These are phyloP conservation scores for Monosporascus ibericus DNA, from an alignment of 2,329 filamentous ascomycete genomes.

Conservation along the genomic window DNA sequence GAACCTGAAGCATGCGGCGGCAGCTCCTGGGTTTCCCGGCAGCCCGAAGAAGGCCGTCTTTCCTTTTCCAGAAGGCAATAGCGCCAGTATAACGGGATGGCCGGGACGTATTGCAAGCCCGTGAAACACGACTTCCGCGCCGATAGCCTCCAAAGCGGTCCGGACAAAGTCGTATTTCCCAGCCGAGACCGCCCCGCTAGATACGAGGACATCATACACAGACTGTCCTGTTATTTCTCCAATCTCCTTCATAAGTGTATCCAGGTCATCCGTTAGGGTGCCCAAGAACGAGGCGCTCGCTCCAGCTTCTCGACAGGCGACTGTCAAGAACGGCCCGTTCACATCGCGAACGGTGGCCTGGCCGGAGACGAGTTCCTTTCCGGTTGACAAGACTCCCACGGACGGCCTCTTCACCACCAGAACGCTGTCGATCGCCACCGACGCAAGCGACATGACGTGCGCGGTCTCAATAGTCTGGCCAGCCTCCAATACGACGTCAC, in stretches of 20 bases:
- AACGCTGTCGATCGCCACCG: not conserved
- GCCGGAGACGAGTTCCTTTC: not conserved
- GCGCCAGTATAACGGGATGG: slow-evolving; percentile 22
- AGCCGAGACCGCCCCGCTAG: slow-evolving; percentile 22
- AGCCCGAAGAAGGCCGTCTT: slow-evolving; percentile 21
- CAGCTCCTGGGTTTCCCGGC: slow-evolving; percentile 21
- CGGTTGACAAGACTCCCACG: not conserved
- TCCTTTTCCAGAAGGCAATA: slow-evolving; percentile 5
- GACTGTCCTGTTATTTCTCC: too few species aligned
- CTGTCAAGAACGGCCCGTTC: not conserved
- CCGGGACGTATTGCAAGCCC: slow-evolving; percentile 23
- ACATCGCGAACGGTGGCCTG: not conserved
- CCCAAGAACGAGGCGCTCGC: too few species aligned
- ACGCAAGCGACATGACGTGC: not conserved
- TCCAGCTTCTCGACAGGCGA: too few species aligned
- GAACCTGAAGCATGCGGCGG: slow-evolving; percentile 23
- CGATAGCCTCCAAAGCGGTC: slow-evolving; percentile 12
- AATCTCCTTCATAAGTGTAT: too few species aligned
- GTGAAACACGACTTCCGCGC: slow-evolving; percentile 19
- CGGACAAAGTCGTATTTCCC: slow-evolving; percentile 22
- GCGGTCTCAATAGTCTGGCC: not conserved
- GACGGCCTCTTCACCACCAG: not conserved
- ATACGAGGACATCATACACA: slow-evolving; percentile 19
- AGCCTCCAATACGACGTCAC: too few species aligned
- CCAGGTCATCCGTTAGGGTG: too few species aligned